Base-by-base conservation (phyloP, 2,329 filamentous ascomycete genomes). In the Monosporascus sp. region DNA sequence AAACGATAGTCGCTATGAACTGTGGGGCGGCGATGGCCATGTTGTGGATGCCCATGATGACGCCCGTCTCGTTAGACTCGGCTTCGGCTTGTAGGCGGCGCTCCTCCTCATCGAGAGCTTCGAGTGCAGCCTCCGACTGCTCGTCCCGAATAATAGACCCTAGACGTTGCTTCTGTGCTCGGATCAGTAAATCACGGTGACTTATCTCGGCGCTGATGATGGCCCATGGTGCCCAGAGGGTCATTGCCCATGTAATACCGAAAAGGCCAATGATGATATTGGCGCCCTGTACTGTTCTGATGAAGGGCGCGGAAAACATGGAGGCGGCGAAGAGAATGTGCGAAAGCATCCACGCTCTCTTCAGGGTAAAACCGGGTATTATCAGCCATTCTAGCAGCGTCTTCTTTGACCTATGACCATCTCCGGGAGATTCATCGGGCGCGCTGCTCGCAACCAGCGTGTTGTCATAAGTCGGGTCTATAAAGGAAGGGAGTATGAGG, bases 21-120 rank as follows among this genome's bases (percentile, higher is more conserved):
- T 97, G 93, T 1, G 93, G 93, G 5, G 91, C 86, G 1, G 92
- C 91, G 61, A 97, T 89, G 17, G 92, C 87, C 73, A 97, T 93
- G 70, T 97, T 97, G 76, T 97, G 93, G 51, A 97, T 91, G 8
- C 93, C 93, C 2, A 97, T 80, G 45, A 97, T 91, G 41, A 97
- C 88, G 43, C 93, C 91, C 5, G 91, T 90, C 67, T 94, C 88
- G 63, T 92, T 88, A 2, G 82, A 77, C 40, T 82, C 78, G 26
- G 82, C 78, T 3, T 80, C 78, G n/a, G 79, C 78, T 47, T 80
- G 74, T 17, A 61, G 40, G 2, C 49, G 52, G n/a, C 51, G 70
- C 7, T 70, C 70, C 9, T 62, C 62, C 26, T 69, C 58, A 4
- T 66, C 59, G 28, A 70, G 57, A 11, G 64, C 48, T 17, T 65